Percentiles rank a stretch among this genome's conserved stretches.
Evolutionary conservation across 805 yeast genomes (phyloP).

Genomic region (Yarrowia divulgata): DNA sequence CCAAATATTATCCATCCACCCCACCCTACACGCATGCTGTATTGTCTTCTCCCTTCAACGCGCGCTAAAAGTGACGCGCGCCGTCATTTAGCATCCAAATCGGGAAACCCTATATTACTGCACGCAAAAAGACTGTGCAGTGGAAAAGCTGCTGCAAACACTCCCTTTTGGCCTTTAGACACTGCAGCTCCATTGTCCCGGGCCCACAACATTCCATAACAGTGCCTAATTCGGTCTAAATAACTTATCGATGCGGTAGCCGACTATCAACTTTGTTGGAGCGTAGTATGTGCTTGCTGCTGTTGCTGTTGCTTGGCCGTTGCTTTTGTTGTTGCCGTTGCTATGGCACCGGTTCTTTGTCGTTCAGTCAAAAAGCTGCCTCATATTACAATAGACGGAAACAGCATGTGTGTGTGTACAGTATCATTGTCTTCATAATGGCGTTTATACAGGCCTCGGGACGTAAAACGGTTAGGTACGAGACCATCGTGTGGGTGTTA

Average conservation of each 20-base stretch:
- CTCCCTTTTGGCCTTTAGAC: neutral
- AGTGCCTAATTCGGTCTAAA: slow-evolving; percentile 36
- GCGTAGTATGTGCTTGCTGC: neutral
- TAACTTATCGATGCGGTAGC: neutral
- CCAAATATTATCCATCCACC: neutral
- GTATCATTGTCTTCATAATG: neutral
- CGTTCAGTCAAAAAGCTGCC: too few relatives aligned
- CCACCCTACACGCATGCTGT: slow-evolving; percentile 6
- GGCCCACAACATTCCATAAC: slow-evolving; percentile 31
- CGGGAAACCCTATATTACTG: slow-evolving; percentile 30
- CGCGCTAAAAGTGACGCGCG: slow-evolving; percentile 32
- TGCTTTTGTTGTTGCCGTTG: neutral
- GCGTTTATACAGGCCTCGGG: slow-evolving; percentile 7
- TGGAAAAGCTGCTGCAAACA: neutral
- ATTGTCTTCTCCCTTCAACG: slow-evolving; percentile 20
- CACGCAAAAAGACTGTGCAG: slow-evolving; percentile 28
- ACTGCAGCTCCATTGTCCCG: slow-evolving; percentile 22
- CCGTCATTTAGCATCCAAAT: slow-evolving; percentile 31
- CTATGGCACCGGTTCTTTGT: slow-evolving; percentile 1
- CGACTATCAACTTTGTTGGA: slow-evolving; percentile 9
- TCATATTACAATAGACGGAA: too few relatives aligned
- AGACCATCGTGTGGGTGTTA: neutral
- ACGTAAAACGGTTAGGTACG: slow-evolving; percentile 13
- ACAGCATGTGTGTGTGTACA: too few relatives aligned
- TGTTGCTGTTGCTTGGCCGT: neutral